Base-by-base conservation (phyloP, 192 early-diverging fungal species). In the Paraglomus occultum region DNA sequence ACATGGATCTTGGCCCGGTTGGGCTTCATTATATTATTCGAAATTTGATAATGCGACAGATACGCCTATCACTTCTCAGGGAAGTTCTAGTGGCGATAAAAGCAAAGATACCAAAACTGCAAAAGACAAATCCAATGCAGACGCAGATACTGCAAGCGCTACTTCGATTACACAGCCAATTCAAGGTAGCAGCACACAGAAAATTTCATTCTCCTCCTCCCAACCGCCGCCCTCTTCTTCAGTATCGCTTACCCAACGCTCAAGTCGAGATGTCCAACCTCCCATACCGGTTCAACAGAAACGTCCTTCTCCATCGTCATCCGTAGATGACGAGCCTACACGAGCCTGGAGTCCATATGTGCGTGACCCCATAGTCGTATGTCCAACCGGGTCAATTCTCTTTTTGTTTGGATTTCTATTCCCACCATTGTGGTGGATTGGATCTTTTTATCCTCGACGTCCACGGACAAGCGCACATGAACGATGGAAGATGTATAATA, bases 401-500 rank as follows among this genome's bases (percentile, higher is more conserved):
- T 73, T 77, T 72, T 18, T 71, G 6, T 64, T 76, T 39, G 59
- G 64, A 53, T 71, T 51, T 57, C 51, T 75, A 45, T 66, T 60
- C 48, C n/a, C 40, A 10, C 68, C 54, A 17, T 57, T 64, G n/a
- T 54, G 49, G 60, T 77, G 58, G 72, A 18, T 71, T 51, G 73
- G 48, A 39, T 60, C 64, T 22, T 51, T 77, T 71, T 75, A 39
- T 76, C 75, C 73, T 47, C 57, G 70, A 38, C 18, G 64, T 43
- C 38, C 51, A 11, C 42, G 17, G 8, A 42, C 20, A 38, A 55
- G 44, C 5, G 12, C 57, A 6, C 70, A 75, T 51, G 53, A 11
- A 40, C 51, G 43, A 44, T 75, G 73, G 73, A 58, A 71, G 60
- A 64, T 22, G 42, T 75, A 75, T 45, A 75, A 75, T 65, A 38